Evolutionary conservation across 1,284 basidiomycete genomes (phyloP), one percentile per base, ranked within the genome.

Genomic region (Sporisorium sorghi): DNA sequence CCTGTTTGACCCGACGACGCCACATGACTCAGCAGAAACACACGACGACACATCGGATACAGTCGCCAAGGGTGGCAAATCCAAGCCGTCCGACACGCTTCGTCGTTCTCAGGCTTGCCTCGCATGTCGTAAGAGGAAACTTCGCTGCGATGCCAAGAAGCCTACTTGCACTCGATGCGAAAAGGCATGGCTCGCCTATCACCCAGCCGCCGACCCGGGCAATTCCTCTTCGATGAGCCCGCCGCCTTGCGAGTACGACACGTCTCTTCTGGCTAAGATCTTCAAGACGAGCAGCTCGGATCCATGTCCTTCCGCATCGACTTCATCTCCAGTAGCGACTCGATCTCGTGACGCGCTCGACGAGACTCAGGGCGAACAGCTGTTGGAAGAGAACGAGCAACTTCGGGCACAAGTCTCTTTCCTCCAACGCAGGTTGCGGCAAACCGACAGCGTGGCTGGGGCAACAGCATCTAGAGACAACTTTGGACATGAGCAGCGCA

Each of bases 121-220:
- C 11, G 68, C 68, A 12, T 66, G 68, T 52, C 58, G 68, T 8
- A 71, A 66, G 51, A 50, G 68, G 14, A 71, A 71, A 46, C 58
- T 71, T 10, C 62, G 68, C 33, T 71, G 68, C 26, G 68, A 71
- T 42, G 68, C 68, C 8, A 61, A 52, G 49, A 71, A 71, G 54
- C 68, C 68, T 0, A 65, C 68, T 8, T 71, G 68, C 58, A 65
- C 68, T 24, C 62, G 62, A 6, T 71, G 62, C 39, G 62, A 71
- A 39, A 61, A 57, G 37, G 68, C 68, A 2, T 71, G 68, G 68
- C 55, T 61, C 9, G 49, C 58, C 2, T 71, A 65, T 15, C 48
- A 71, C n/a, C 42, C 57, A 21, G 23, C 35, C 15, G 44, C 42
- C 8, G 58, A 54, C 21, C 26, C 28, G 3, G 12, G 19, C 4